These are phyloP conservation scores for Fusarium algeriense DNA, from an alignment of 2,329 filamentous ascomycete species.

Conservation along the genomic window DNA sequence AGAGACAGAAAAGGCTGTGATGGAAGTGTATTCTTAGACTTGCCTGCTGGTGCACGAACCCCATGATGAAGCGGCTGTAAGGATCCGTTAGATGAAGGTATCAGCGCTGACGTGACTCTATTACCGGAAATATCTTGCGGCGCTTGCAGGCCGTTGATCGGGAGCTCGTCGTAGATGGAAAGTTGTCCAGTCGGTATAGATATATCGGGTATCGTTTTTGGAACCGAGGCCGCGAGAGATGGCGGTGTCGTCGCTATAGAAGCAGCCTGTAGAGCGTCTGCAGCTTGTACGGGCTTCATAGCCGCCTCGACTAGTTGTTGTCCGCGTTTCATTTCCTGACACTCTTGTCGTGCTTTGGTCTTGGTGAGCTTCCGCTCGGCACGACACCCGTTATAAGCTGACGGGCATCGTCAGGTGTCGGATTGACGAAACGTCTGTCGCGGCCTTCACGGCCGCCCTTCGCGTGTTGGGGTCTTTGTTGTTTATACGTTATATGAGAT, in stretches of 20 bases:
- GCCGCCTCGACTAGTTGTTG: too few species aligned
- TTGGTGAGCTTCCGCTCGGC: too few species aligned
- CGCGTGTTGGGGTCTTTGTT: too few species aligned
- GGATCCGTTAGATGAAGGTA: constrained; percentile 45
- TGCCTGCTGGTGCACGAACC: constrained; percentile 52
- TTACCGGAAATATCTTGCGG: constrained; percentile 17
- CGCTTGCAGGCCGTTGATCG: neutral
- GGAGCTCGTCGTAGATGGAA: constrained; percentile 52
- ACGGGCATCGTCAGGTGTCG: too few species aligned
- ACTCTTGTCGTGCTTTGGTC: too few species aligned
- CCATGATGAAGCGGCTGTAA: constrained; percentile 56
- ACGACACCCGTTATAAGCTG: too few species aligned
- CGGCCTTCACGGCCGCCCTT: too few species aligned
- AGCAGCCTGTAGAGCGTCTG: constrained; percentile 50
- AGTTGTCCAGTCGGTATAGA: constrained; percentile 49
- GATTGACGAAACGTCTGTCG: too few species aligned
- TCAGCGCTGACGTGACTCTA: constrained; percentile 40
- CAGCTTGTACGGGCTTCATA: too few species aligned
- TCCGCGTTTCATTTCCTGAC: too few species aligned
- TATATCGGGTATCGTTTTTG: constrained; percentile 47
- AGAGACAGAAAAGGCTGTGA: constrained; percentile 56
- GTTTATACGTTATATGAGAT: too few species aligned
- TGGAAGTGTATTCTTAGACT: constrained; percentile 53
- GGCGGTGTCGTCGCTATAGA: constrained; percentile 17
- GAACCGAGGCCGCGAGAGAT: constrained; percentile 20